Evolutionary conservation across 345 rosid species (phyloP), one percentile per base, ranked within the genome.

Genomic region (Citrus glauca): DNA sequence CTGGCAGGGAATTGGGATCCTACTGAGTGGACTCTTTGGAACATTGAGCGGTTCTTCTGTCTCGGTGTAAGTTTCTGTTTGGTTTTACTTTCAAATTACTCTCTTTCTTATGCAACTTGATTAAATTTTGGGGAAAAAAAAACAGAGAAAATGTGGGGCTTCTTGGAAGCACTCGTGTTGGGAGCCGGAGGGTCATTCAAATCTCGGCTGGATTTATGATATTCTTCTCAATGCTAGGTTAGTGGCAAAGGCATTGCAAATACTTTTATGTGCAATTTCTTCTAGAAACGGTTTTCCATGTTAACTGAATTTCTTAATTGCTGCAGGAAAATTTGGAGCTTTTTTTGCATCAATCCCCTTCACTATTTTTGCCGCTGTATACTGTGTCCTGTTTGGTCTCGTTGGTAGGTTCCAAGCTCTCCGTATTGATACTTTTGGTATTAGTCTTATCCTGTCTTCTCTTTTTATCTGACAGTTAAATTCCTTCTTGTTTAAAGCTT

Each of bases 1-100:
- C 35, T 96, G 99, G 99, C 99, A 96, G 86, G 99, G 98, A 73
- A 89, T 96, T 77, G 99, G 98, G 8, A 96, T 96, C 70, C 91
- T 96, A 75, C 83, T 96, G 59, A 80, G 74, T 57, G 99, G 99
- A 55, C 88, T 96, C 80, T 96, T 94, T 64, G 99, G 99, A 80
- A 92, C 98, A 1, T 48, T 97, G 79, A 85, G 87, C 0, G 99
- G 98, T 65, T 91, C 92, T 62, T 82, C 94, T 0, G 98, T 96
- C 75, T 94, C 98, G 53, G 85, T 90, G 98, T 96, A 88, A 86
- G 94, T 78, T 68, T 67, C 63, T 5, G 74, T 27, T 27, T n/a
- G n/a, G 50, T 61, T 73, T 70, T 66, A 7, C 27, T 72, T 53
- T 65, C 9, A 75, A 61, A 64, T 9, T 75, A 76, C 74, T 78